These are phyloP conservation scores for Xerocomus cyaneibrunnescens DNA, from an alignment of 1,284 basidiomycete genomes.

Conservation along the genomic window DNA sequence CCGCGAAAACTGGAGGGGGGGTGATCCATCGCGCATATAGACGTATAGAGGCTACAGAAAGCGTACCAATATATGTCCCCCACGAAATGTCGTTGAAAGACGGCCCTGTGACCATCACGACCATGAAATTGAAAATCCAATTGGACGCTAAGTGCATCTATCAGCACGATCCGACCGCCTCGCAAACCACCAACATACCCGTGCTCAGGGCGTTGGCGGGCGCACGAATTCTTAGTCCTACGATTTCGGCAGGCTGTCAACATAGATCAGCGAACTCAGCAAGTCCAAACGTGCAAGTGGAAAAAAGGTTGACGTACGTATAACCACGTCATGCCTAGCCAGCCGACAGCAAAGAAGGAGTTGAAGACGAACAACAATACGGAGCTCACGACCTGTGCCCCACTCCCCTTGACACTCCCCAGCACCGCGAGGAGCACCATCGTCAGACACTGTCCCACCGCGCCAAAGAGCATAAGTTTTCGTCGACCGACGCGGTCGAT, in stretches of 20 bases:
- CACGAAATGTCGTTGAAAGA: conserved; percentile 63
- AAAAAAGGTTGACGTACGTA: conserved; percentile 43
- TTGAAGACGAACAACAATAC: conserved; percentile 36
- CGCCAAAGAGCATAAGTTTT: conserved; percentile 39
- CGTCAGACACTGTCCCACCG: conserved; percentile 37
- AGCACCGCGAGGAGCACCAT: conserved; percentile 38
- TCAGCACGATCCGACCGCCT: not conserved
- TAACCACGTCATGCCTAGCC: conserved; percentile 63
- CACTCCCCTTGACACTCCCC: conserved; percentile 27
- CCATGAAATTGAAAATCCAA: conserved; percentile 66
- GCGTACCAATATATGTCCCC: conserved; percentile 58
- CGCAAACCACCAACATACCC: conserved; percentile 27
- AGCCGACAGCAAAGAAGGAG: conserved; percentile 34
- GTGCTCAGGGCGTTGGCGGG: conserved; percentile 67
- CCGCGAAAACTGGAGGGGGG: conserved; percentile 51
- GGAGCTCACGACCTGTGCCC: conserved; percentile 52
- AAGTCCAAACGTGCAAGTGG: not conserved
- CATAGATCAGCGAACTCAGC: not conserved
- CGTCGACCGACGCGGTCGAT: conserved; percentile 39
- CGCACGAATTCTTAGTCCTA: conserved; percentile 59
- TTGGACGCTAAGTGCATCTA: conserved; percentile 39
- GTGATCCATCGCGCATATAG: not conserved
- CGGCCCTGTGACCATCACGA: conserved; percentile 68
- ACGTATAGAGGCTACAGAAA: not conserved
- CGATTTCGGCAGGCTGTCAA: conserved; percentile 61